Evolutionary conservation across 371 early-diverging fungal genomes (phyloP).

Genomic region (Zychaea mexicana): DNA sequence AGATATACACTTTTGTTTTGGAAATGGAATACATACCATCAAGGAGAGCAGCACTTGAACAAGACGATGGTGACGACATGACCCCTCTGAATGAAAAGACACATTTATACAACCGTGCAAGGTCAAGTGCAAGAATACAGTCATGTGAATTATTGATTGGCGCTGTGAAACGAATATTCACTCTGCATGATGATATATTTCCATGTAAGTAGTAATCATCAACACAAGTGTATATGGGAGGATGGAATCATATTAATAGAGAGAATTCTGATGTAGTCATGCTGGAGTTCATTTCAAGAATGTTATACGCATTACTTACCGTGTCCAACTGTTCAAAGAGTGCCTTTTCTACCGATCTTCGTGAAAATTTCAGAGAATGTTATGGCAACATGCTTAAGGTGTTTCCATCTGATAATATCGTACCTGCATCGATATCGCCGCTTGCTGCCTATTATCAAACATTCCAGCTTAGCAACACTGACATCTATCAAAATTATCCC

Average conservation of each 20-base stretch:
- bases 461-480: background rate
- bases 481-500: conserved; percentile 3
- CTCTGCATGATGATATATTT: background rate
- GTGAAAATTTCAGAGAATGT: background rate
- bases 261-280: too few relatives aligned
- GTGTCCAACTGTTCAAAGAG: background rate
- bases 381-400: background rate
- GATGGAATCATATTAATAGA: too few relatives aligned
- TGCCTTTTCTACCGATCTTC: background rate
- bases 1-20: background rate
- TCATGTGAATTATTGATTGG: background rate
- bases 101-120: background rate
- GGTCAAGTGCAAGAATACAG: background rate
- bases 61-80: background rate
- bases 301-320: background rate
- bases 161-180: background rate
- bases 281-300: background rate
- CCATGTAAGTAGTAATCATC: background rate
- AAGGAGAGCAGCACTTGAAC: too few relatives aligned
- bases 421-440: conserved; percentile 8
- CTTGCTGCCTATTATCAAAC: background rate
- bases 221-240: too few relatives aligned
- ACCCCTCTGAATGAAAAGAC: background rate
- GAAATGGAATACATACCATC: too few relatives aligned
- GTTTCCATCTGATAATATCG: background rate